phyloP scores from a whole-genome alignment of 257 asterid genomes.

The Solanum boliviense region DNA sequence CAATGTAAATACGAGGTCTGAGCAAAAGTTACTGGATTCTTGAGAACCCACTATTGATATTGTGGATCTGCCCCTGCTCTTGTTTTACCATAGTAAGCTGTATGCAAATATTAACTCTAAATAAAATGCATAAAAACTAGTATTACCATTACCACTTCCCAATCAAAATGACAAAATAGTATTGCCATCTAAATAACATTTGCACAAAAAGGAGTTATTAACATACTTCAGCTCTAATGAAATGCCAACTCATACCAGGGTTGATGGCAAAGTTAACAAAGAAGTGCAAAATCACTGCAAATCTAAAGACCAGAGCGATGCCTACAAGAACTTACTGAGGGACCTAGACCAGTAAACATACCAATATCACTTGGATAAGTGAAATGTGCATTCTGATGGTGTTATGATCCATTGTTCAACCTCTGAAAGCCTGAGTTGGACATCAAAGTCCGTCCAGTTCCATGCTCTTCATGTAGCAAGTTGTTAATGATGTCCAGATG shows the following conservation, averaged over 20 bases:
- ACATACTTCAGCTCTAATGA: background rate
- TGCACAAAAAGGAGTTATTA: background rate
- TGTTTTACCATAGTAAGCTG: background rate
- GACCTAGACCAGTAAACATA: slow-evolving; percentile 24
- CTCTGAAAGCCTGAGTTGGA: slow-evolving; percentile 30
- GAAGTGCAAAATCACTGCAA: background rate
- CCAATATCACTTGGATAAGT: slow-evolving; percentile 46
- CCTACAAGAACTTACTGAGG: slow-evolving; percentile 33
- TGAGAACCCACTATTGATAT: rapidly evolving
- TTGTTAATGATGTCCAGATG: slow-evolving; percentile 68
- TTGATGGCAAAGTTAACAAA: background rate
- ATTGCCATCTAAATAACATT: background rate
- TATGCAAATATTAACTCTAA: background rate
- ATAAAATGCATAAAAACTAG: background rate
- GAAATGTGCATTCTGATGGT: slow-evolving; percentile 35
- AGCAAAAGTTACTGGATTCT: background rate
- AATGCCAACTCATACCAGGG: background rate
- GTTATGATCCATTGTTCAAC: slow-evolving; percentile 35
- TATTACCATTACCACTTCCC: background rate
- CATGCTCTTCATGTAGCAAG: slow-evolving; percentile 66
- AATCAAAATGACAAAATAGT: background rate
- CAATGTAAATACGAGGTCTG: background rate
- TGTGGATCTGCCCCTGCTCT: background rate
- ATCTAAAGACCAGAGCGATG: background rate
- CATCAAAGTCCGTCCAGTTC: slow-evolving; percentile 20